These are phyloP conservation scores for Aspergillus sp. DNA, from an alignment of 2,329 filamentous ascomycete species.

Conservation along the genomic window DNA sequence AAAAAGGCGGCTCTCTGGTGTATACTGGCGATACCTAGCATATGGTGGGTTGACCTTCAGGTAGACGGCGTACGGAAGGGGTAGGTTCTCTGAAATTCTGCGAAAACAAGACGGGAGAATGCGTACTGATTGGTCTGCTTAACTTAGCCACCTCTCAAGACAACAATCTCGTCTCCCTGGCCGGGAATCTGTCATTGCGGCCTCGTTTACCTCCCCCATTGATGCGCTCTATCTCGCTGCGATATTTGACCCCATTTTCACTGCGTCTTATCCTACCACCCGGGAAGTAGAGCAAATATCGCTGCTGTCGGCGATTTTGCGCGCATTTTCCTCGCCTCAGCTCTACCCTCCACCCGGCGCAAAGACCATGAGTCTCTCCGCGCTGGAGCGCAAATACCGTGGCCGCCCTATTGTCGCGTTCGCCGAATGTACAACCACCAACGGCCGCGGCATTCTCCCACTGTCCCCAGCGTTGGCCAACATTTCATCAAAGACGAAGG, in stretches of 20 bases:
- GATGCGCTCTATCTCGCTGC: constrained; percentile 92
- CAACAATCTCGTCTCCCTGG: constrained; percentile 75
- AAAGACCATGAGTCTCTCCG: constrained; percentile 60
- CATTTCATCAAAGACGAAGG: constrained; percentile 65
- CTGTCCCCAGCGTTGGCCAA: constrained; percentile 75
- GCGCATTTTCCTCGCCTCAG: constrained; percentile 65
- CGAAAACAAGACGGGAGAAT: neutral
- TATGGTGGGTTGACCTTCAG: constrained; percentile 99
- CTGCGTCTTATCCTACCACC: constrained; percentile 74
- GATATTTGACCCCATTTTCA: constrained; percentile 95
- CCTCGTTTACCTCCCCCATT: constrained; percentile 87
- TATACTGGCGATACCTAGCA: constrained; percentile 81
- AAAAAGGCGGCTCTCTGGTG: constrained; percentile 88
- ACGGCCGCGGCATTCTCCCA: constrained; percentile 84
- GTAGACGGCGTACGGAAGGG: constrained; percentile 95
- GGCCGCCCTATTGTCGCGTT: constrained; percentile 80
- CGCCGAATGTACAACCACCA: constrained; percentile 91
- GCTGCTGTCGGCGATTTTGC: constrained; percentile 71
- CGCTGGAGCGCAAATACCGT: constrained; percentile 67
- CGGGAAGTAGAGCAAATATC: constrained; percentile 74
- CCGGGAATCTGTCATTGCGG: constrained; percentile 78
- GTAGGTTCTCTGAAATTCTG: constrained; percentile 35
- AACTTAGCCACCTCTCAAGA: constrained; percentile 64
- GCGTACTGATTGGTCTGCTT: neutral
- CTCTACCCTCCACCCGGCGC: constrained; percentile 48